Evolutionary conservation across 345 rosid genomes (phyloP), one percentile per base, ranked within the genome.

Genomic region (Eutrema yunnanense): DNA sequence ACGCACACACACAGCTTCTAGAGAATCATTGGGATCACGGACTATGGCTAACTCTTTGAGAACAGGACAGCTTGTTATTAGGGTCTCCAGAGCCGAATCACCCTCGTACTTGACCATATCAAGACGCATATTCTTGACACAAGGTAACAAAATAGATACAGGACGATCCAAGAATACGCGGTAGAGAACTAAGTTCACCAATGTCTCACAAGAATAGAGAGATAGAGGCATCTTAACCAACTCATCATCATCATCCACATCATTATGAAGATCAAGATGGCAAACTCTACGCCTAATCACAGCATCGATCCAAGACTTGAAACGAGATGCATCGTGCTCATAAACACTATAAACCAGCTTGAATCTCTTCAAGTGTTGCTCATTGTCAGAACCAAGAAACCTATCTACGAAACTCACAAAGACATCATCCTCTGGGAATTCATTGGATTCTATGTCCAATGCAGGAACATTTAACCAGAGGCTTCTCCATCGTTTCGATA

Each of bases 61-160:
- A 62, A 62, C 62, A 11, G 53, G 14, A 34, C 76, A 72, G 4
- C 69, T 41, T 1, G 69, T 54, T 19, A 72, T 42, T 0, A 72
- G 62, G 8, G 44, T 43, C 48, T 72, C 43, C 5, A 72, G 67
- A 19, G 43, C 53, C 5, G 51, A 32, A 72, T 72, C 68, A 62
- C 30, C 54, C 22, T 9, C 47, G 11, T 52, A 72, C n/a, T 6
- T 55, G n/a, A 62, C 67, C 60, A 10, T 53, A 13, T 62, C 62
- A 6, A 62, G 59, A 42, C 42, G 62, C 62, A 72, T 19, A 19
- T 2, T 8, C 62, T 52, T 62, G 43, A 72, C 41, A 52, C 46
- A 40, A 32, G 76, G 76, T 4, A 72, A 9, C 11, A 6, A 72
- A 41, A 72, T 29, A 19, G 69, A 37, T 9, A 40, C 44, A 3